These are phyloP conservation scores for Shiraia bambusicola DNA, from an alignment of 2,329 filamentous ascomycete genomes.

Conservation along the genomic window DNA sequence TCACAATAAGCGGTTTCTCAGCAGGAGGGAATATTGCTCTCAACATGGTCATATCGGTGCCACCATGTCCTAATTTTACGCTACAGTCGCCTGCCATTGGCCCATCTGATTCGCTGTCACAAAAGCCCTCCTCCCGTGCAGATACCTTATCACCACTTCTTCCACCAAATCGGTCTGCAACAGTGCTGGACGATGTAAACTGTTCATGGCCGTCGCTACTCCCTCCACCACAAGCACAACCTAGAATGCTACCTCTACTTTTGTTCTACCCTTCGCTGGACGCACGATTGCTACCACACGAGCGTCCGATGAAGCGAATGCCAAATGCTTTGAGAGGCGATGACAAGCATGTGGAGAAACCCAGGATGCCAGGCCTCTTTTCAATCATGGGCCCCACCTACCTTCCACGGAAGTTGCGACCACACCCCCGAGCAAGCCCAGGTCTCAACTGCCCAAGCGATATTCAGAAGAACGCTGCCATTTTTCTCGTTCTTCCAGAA, in stretches of 20 bases:
- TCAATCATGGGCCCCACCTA: slow-evolving; percentile 47
- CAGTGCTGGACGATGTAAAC: slow-evolving; percentile 33
- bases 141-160: slow-evolving; percentile 32
- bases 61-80: slow-evolving; percentile 28
- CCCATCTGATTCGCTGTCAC: slow-evolving; percentile 8
- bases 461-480: slow-evolving; percentile 43
- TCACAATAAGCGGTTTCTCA: slow-evolving; percentile 50
- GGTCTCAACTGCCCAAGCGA: slow-evolving; percentile 39
- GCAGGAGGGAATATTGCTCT: slow-evolving; percentile 52
- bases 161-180: slow-evolving; percentile 30
- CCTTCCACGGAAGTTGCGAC: slow-evolving; percentile 41
- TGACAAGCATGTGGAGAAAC: slow-evolving; percentile 31
- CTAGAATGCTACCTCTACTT: slow-evolving; percentile 42
- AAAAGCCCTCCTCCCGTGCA: slow-evolving; percentile 10
- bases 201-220: slow-evolving; percentile 43
- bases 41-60: slow-evolving; percentile 44
- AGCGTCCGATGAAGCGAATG: slow-evolving; percentile 41
- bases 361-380: slow-evolving; percentile 39
- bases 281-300: slow-evolving; percentile 44
- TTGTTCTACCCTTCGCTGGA: slow-evolving; percentile 50
- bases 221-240: slow-evolving; percentile 37
- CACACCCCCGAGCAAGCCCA: slow-evolving; percentile 46
- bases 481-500: slow-evolving; percentile 47
- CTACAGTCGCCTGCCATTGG: slow-evolving; percentile 10
- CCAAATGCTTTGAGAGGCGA: slow-evolving; percentile 39